phyloP scores from a whole-genome alignment of 106 monocot species.

The Platanthera guangdongensis region DNA sequence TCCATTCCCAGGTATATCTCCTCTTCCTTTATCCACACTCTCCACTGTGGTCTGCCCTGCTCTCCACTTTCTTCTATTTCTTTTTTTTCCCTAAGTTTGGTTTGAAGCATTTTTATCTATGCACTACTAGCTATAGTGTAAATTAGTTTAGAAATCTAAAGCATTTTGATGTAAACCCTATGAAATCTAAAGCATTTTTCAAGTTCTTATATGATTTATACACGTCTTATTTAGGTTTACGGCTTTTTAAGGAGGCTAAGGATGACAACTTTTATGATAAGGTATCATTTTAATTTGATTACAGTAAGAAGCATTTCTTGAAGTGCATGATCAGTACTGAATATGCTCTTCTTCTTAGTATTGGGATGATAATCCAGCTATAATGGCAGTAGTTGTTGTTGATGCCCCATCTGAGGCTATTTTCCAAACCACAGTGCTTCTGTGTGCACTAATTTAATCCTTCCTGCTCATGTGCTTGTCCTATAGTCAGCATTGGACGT shows the following conservation, averaged over 20 bases:
- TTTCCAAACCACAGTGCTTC: constrained; percentile 42
- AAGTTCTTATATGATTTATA: neutral
- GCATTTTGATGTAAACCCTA: too few relatives aligned
- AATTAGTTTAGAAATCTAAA: too few relatives aligned
- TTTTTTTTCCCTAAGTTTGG: too few relatives aligned
- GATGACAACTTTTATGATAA: constrained; percentile 63
- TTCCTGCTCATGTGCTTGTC: neutral
- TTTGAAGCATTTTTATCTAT: too few relatives aligned
- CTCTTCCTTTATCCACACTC: too few relatives aligned
- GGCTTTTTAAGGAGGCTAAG: constrained; percentile 89
- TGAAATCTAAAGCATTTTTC: too few relatives aligned
- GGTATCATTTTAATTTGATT: constrained; percentile 34
- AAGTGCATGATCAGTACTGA: constrained; percentile 3
- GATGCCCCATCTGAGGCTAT: constrained; percentile 87
- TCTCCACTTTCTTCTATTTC: too few relatives aligned
- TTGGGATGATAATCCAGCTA: constrained; percentile 96
- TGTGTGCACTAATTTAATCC: constrained; percentile 1
- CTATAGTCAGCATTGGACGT: neutral
- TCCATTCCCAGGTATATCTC: too few relatives aligned
- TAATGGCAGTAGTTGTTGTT: constrained; percentile 95
- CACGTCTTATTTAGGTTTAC: constrained; percentile 42
- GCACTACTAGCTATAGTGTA: too few relatives aligned
- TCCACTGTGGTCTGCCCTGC: too few relatives aligned
- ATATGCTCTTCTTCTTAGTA: constrained; percentile 29
- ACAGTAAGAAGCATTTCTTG: neutral